A percentile compares a stretch with the other conserved stretches of the same genome.
Conservation (phyloP, 768 basidiomycete genomes). For the Strobilomyces echinocephalus region DNA sequence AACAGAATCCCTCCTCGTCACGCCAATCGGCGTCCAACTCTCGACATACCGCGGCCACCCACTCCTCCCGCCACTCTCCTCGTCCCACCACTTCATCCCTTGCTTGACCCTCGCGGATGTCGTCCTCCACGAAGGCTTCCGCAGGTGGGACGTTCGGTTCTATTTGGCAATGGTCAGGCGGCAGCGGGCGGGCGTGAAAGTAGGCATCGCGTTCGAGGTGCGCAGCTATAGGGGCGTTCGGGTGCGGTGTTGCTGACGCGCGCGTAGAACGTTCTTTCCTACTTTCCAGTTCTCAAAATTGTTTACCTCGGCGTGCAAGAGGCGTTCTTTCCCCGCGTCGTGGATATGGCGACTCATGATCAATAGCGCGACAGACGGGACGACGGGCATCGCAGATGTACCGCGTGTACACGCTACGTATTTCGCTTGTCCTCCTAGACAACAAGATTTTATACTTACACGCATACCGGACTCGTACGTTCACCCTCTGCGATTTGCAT, state of each 20-base stretch:
- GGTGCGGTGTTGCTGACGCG: too few relatives aligned
- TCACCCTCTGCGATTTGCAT: too few relatives aligned
- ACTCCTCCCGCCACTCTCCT: slow-evolving; percentile 25
- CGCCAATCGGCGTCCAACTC: slow-evolving; percentile 71
- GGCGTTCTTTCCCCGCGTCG: slow-evolving; percentile 24
- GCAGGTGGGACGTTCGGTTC: slow-evolving; percentile 67
- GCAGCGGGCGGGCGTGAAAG: background rate
- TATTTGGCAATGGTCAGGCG: slow-evolving; percentile 51
- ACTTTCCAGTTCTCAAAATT: slow-evolving; percentile 52
- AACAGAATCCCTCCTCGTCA: slow-evolving; percentile 40
- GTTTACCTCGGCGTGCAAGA: slow-evolving; percentile 62
- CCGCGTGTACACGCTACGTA: too few relatives aligned
- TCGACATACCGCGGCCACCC: slow-evolving; percentile 64
- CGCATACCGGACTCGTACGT: too few relatives aligned
- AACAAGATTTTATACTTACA: too few relatives aligned
- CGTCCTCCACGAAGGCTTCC: slow-evolving; percentile 70
- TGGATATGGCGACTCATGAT: too few relatives aligned
- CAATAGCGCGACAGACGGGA: too few relatives aligned
- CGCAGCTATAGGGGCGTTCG: background rate
- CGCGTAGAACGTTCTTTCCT: slow-evolving; percentile 60
- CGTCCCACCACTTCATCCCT: slow-evolving; percentile 56
- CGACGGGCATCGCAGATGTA: too few relatives aligned
- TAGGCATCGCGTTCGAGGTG: slow-evolving; percentile 64
- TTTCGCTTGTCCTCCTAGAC: too few relatives aligned
- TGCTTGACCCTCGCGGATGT: slow-evolving; percentile 49